A percentile compares a stretch with the other conserved stretches of the same genome.
These are phyloP conservation scores for Clohesyomyces aquaticus DNA, from an alignment of 495 filamentous ascomycete species.

Conservation along the genomic window DNA sequence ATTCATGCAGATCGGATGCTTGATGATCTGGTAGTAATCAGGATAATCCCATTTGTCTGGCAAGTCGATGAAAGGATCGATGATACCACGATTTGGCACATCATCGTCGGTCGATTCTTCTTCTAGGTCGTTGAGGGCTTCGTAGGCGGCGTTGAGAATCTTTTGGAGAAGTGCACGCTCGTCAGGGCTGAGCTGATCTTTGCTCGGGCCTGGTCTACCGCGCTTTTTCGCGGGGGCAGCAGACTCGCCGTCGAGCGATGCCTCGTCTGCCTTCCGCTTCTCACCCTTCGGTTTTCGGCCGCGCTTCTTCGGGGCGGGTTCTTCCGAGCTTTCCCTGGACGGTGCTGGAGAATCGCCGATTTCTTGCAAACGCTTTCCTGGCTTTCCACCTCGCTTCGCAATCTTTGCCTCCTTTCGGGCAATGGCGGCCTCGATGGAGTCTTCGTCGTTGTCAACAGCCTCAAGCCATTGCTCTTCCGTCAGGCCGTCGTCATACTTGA, in stretches of 20 bases:
- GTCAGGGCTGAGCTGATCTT: slow-evolving; percentile 55
- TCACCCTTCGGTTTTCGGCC: slow-evolving; percentile 75
- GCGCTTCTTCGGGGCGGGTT: slow-evolving; percentile 66
- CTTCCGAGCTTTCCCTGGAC: slow-evolving; percentile 79
- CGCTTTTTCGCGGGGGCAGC: slow-evolving; percentile 86
- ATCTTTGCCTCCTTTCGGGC: slow-evolving; percentile 85
- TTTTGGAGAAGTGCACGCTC: slow-evolving; percentile 69
- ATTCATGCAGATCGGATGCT: slow-evolving; percentile 89
- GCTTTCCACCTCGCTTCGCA: slow-evolving; percentile 72
- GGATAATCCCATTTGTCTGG: slow-evolving; percentile 85
- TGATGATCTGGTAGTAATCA: slow-evolving; percentile 93
- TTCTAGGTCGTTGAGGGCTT: slow-evolving; percentile 80
- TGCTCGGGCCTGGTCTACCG: slow-evolving; percentile 64
- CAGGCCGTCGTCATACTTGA: slow-evolving; percentile 95
- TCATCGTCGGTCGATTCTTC: slow-evolving; percentile 60
- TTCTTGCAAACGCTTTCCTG: slow-evolving; percentile 56
- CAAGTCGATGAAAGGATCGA: slow-evolving; percentile 90
- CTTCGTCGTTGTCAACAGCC: slow-evolving; percentile 94
- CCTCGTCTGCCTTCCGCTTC: slow-evolving; percentile 86
- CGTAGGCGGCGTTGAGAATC: slow-evolving; percentile 73
- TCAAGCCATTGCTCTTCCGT: slow-evolving; percentile 97
- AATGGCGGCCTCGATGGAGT: slow-evolving; percentile 88
- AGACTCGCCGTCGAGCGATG: slow-evolving; percentile 69
- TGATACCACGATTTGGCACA: slow-evolving; percentile 73
- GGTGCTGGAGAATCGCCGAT: slow-evolving; percentile 75